Conservation (phyloP, 2,329 filamentous ascomycete species). For the Ophiocordyceps polyrhachis-furcata region DNA sequence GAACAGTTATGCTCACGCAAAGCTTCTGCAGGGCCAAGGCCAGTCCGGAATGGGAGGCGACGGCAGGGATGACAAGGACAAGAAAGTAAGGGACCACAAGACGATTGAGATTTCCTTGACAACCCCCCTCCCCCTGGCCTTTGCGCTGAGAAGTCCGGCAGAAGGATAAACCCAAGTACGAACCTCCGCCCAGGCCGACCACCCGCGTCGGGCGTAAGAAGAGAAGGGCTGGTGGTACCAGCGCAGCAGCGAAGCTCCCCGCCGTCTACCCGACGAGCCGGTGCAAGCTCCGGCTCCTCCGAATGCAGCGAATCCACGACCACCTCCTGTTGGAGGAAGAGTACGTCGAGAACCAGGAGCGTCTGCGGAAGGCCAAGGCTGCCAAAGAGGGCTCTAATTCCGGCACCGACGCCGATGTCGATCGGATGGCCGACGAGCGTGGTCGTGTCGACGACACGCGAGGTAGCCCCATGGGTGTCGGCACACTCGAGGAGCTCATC, state of each 20-base stretch:
- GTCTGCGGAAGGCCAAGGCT: constrained; percentile 77
- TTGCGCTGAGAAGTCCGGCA: constrained; percentile 19
- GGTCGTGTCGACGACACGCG: constrained; percentile 95
- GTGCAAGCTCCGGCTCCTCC: constrained; percentile 91
- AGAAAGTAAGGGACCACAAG: constrained; percentile 48
- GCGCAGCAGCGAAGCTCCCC: constrained; percentile 86
- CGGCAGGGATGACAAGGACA: constrained; percentile 72
- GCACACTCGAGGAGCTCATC: constrained; percentile 94
- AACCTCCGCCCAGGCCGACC: constrained; percentile 89
- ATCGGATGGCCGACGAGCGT: constrained; percentile 86
- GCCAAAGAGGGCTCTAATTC: constrained; percentile 49
- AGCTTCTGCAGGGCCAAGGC: constrained; percentile 49
- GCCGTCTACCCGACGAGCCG: constrained; percentile 86
- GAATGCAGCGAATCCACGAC: constrained; percentile 98
- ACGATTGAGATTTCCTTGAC: background rate
- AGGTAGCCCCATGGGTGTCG: constrained; percentile 95
- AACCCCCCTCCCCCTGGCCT: background rate
- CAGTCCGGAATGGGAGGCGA: constrained; percentile 78
- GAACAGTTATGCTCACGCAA: background rate
- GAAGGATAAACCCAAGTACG: constrained; percentile 99
- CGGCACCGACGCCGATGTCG: constrained; percentile 53
- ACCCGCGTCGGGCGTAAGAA: constrained; percentile 97
- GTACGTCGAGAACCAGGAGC: constrained; percentile 98
- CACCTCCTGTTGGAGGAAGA: constrained; percentile 93
- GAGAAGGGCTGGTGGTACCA: constrained; percentile 85